Base-by-base conservation (phyloP, 1,284 basidiomycete genomes). In the Macrocystidia cucumis region DNA sequence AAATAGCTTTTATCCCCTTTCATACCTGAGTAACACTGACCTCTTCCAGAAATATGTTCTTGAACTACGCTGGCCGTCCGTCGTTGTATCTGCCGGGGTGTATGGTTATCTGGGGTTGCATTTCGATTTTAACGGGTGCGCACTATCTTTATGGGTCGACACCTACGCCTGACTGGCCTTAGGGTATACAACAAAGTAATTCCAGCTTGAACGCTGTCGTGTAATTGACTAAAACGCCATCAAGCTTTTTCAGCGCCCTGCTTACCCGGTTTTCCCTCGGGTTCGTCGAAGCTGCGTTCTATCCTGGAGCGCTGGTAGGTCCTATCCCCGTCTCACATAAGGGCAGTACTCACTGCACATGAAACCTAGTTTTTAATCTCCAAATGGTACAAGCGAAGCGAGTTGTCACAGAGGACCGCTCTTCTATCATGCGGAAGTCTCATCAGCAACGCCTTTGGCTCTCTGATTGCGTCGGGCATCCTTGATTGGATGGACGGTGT, bases 401-500 rank as follows among this genome's bases (percentile, higher is more conserved):
- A 87, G 49, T 63, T 86, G 19, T 82, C 80, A 27, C 55, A 81
- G 30, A 68, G 89, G 38, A 88, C 78, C 19, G 78, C 86, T 6
- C 60, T 85, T 32, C 69, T 92, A 11, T 78, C 74, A 40, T 78
- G 74, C 45, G 85, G 85, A 5, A 75, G 67, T 50, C 63, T 91
- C 33, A 76, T 89, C 43, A 82, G 78, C 40, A 91, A 89, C 59
- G 88, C 86, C 1, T 90, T 91, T 51, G 86, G 88, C 9, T 68
- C 83, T 1, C 63, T 91, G n/a, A 72, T 91, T 36, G 85, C 83
- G 6, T 85, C 81, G 7, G 78, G 72, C 3, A 83, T 85, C 37
- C 61, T 87, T 40, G 60, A 67, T 37, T 64, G 67, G 18, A 88
- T 88, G 82, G 67, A 88, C 38, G 80, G 77, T 5, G 63, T 65